Evolutionary conservation across 2,329 filamentous ascomycete species (phyloP).

Genomic region (Monosporascus sp.): DNA sequence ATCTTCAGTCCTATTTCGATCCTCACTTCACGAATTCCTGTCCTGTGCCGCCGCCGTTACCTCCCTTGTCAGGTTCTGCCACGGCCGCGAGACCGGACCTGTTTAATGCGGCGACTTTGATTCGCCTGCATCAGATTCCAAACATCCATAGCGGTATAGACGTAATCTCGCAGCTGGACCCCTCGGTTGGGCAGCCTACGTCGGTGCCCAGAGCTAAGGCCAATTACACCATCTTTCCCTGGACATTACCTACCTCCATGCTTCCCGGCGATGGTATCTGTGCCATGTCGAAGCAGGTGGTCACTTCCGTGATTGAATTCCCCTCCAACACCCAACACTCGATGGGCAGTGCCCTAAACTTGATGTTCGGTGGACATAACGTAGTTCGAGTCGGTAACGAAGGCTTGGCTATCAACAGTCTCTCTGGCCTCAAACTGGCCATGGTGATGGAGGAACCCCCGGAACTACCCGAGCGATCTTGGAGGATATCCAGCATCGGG

Average conservation of each 20-base stretch:
- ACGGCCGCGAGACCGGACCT: constrained; percentile 76
- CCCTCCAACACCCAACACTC: constrained; percentile 42
- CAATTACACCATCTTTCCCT: constrained; percentile 86
- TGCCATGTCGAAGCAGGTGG: constrained; percentile 62
- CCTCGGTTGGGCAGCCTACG: constrained; percentile 5
- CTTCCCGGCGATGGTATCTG: constrained; percentile 77
- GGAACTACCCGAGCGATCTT: constrained; percentile 39
- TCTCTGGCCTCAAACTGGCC: constrained; percentile 58
- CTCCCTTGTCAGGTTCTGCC: constrained; percentile 70
- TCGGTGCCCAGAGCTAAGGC: constrained; percentile 44
- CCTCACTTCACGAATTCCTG: constrained; percentile 57
- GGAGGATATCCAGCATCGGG: constrained; percentile 75
- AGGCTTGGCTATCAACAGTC: constrained; percentile 44
- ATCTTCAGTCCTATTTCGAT: constrained; percentile 34
- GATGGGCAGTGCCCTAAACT: constrained; percentile 37
- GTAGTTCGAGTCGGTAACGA: constrained; percentile 41
- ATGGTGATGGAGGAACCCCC: constrained; percentile 59
- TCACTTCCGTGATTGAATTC: constrained; percentile 66
- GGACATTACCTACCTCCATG: constrained; percentile 76
- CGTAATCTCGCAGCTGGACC: constrained; percentile 7
- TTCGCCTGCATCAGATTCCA: constrained; percentile 73
- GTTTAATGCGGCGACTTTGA: constrained; percentile 83
- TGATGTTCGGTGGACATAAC: constrained; percentile 42
- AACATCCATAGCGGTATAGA: constrained; percentile 46
- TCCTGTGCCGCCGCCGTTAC: constrained; percentile 52